phyloP scores from a whole-genome alignment of 306 rosid species.

The Dryas alaskensis region DNA sequence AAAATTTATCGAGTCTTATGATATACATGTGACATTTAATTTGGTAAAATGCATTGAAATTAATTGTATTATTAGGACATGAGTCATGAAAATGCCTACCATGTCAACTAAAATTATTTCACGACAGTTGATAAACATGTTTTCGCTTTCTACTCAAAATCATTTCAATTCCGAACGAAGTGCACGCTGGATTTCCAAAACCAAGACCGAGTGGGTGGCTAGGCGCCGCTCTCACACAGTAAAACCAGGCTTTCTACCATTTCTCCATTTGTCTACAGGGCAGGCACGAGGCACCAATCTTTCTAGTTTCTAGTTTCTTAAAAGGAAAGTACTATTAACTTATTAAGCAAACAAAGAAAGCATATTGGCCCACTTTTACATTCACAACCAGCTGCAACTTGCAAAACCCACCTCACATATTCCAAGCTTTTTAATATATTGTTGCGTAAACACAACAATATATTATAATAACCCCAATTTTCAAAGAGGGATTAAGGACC shows the following conservation, averaged over 20 bases:
- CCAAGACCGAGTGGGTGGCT: not conserved
- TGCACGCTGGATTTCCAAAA: not conserved
- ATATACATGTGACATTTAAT: too few species aligned
- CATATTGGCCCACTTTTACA: too few species aligned
- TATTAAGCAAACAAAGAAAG: too few species aligned
- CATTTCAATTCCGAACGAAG: not conserved
- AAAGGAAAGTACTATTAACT: too few species aligned
- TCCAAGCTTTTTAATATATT: not conserved
- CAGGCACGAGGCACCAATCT: too few species aligned
- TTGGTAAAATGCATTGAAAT: too few species aligned
- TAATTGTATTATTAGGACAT: too few species aligned
- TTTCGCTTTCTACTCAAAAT: not conserved
- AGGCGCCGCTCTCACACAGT: not conserved
- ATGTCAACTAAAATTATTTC: not conserved
- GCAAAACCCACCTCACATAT: slow-evolving; percentile 9
- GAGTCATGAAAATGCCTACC: not conserved
- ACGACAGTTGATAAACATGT: not conserved
- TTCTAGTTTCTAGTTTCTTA: too few species aligned
- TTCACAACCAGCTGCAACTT: not conserved
- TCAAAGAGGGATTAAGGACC: not conserved
- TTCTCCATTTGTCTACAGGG: too few species aligned
- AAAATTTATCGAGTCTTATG: too few species aligned
- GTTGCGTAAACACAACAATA: too few species aligned
- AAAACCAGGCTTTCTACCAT: not conserved
- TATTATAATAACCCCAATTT: not conserved